Percentiles rank a stretch among this genome's conserved stretches.
phyloP scores from a whole-genome alignment of 202 grass and related monocot species.

The Schoenoplectus triqueter region DNA sequence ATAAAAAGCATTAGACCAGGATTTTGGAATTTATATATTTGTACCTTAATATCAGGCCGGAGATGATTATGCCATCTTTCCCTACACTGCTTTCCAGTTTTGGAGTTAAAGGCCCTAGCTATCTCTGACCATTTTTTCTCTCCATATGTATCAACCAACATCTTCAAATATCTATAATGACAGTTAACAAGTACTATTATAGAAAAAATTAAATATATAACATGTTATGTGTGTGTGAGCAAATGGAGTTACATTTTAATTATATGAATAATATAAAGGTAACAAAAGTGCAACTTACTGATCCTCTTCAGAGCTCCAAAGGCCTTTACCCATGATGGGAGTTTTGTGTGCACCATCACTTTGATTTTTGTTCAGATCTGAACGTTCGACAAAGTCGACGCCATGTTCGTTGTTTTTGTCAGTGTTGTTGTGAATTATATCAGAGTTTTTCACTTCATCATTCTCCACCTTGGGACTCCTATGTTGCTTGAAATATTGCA shows the following conservation, averaged over 20 bases:
- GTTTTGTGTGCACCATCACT: background rate
- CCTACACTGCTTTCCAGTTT: constrained; percentile 69
- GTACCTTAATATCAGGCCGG: constrained; percentile 54
- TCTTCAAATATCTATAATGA: constrained; percentile 42
- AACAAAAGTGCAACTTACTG: constrained; percentile 17
- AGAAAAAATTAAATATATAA: background rate
- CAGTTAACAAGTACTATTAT: background rate
- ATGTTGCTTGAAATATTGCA: background rate
- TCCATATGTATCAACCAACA: constrained; percentile 40
- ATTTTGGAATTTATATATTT: background rate
- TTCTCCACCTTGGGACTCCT: background rate
- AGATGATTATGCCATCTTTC: constrained; percentile 77
- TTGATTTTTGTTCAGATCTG: background rate
- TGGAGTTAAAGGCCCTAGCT: constrained; percentile 38
- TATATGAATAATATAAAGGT: background rate
- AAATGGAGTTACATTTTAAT: background rate
- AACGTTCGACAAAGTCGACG: background rate
- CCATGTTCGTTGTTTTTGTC: background rate
- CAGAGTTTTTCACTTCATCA: background rate
- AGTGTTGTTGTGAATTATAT: background rate
- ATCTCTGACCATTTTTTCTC: constrained; percentile 52
- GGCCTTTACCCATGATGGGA: background rate
- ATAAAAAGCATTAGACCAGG: background rate
- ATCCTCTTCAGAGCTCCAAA: constrained; percentile 28
- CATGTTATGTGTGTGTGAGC: background rate